Percentiles rank a stretch among this genome's conserved stretches.
These are phyloP conservation scores for Leonotis leonurus DNA, from an alignment of 257 asterid genomes.

Conservation along the genomic window DNA sequence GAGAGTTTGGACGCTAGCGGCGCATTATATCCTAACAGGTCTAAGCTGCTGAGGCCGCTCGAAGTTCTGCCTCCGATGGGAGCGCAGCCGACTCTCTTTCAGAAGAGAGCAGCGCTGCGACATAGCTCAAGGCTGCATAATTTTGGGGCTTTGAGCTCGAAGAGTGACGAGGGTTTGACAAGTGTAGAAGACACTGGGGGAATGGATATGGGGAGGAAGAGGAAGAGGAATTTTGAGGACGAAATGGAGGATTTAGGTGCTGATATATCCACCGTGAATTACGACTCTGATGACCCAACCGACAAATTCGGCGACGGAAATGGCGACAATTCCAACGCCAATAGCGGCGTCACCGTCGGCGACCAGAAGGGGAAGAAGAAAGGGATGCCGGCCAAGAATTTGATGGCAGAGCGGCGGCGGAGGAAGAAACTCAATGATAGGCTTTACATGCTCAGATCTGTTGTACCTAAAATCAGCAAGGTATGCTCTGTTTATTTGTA, in stretches of 20 bases:
- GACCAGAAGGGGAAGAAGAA: conserved; percentile 44
- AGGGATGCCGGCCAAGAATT: conserved; percentile 64
- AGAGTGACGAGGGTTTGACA: conserved; percentile 32
- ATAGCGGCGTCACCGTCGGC: conserved; percentile 26
- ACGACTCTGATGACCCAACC: conserved; percentile 36
- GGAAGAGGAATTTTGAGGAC: conserved; percentile 25
- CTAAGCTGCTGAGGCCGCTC: conserved; percentile 38
- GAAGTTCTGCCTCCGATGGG: conserved; percentile 30
- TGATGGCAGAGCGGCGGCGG: conserved; percentile 75
- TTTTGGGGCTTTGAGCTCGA: conserved; percentile 27
- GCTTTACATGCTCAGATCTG: conserved; percentile 70
- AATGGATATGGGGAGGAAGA: conserved; percentile 24
- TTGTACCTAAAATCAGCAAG: conserved; percentile 77
- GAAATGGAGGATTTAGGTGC: conserved; percentile 23
- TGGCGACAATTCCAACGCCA: conserved; percentile 30
- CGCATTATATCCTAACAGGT: conserved; percentile 17
- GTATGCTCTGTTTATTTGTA: conserved; percentile 17
- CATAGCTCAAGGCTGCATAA: conserved; percentile 24
- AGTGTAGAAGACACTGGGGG: conserved; percentile 32
- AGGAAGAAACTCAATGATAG: conserved; percentile 75
- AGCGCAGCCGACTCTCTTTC: conserved; percentile 39
- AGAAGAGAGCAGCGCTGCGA: conserved; percentile 44
- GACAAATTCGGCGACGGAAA: conserved; percentile 26
- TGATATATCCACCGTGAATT: conserved; percentile 30
- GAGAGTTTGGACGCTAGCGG: conserved; percentile 22